These are phyloP conservation scores for Colletotrichum theobromicola DNA, from an alignment of 2,329 filamentous ascomycete species.

Conservation along the genomic window DNA sequence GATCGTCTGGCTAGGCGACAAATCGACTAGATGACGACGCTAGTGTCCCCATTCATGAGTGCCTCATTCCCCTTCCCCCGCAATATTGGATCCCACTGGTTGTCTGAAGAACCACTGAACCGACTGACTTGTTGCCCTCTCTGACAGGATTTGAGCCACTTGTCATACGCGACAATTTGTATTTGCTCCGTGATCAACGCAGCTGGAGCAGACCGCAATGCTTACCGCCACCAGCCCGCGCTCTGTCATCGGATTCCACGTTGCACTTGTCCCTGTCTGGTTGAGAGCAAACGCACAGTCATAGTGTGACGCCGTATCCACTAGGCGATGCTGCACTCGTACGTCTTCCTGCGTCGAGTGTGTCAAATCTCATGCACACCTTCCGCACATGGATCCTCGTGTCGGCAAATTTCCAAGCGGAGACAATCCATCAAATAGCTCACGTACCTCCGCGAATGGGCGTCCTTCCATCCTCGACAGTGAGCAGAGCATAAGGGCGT, in stretches of 20 bases:
- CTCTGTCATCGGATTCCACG: background rate
- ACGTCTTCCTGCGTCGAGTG: background rate
- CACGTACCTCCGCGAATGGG: conserved; percentile 25
- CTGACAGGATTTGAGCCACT: background rate
- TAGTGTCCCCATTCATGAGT: background rate
- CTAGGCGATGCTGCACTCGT: background rate
- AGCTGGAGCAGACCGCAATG: background rate
- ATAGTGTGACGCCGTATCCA: background rate
- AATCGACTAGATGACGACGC: background rate
- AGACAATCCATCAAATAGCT: conserved; percentile 25
- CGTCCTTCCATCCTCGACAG: conserved; percentile 24
- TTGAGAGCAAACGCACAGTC: background rate
- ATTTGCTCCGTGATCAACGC: background rate
- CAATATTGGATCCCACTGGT: background rate
- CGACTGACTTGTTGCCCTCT: background rate
- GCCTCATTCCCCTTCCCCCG: background rate
- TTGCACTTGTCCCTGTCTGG: background rate
- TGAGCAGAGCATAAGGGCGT: background rate
- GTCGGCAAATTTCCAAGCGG: conserved; percentile 24
- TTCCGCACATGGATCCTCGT: background rate
- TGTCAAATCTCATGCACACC: background rate
- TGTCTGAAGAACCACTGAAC: background rate
- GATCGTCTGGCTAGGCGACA: background rate
- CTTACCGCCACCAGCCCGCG: background rate
- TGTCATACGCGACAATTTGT: background rate